Evolutionary conservation across 1,284 basidiomycete species (phyloP), one percentile per base, ranked within the genome.

Genomic region (Ustilago crameri): DNA sequence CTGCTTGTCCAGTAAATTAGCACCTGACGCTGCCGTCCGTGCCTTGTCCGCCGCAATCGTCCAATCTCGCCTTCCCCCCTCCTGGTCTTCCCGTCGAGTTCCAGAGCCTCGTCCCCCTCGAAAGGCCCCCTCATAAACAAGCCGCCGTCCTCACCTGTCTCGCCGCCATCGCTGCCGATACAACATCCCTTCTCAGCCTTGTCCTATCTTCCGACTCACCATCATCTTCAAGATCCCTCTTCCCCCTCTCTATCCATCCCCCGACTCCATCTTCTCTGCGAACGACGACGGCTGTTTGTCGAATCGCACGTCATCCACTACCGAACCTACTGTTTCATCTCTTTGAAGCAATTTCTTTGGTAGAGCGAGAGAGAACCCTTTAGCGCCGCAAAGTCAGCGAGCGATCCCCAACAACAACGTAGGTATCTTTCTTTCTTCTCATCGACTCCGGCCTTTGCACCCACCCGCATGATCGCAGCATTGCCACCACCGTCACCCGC

Each of bases 61-160:
- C 47, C 35, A 37, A 37, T 34, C 8, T 32, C 32, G 32, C 4
- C 30, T 47, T 30, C 20, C 35, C 30, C 30, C 18, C 23, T 30
- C 48, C 35, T 23, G 17, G 20, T 45, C 43, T 45, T 45, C 26
- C 15, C 24, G 43, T 12, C 37, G 15, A 41, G 32, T 38, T 56
- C 44, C 30, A 34, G n/a, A 7, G 20, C 42, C 22, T 24, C 35
- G n/a, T 9, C 34, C 32, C 17, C 30, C 8, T 18, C 26, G 30
- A 7, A 41, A 12, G 17, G 17, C 14, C 32, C 40, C 61, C 61
- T 65, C 56, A 65, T 70, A 70, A 70, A 70, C 67, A 70, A 51
- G 30, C 41, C 22, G 35, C 24, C 26, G 24, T 9, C 41, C 41
- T 20, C 35, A 8, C 24, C 20, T n/a, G 1, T 20, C 23, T 10